Evolutionary conservation across 768 basidiomycete species (phyloP).

Genomic region (Lentinula aciculospora): DNA sequence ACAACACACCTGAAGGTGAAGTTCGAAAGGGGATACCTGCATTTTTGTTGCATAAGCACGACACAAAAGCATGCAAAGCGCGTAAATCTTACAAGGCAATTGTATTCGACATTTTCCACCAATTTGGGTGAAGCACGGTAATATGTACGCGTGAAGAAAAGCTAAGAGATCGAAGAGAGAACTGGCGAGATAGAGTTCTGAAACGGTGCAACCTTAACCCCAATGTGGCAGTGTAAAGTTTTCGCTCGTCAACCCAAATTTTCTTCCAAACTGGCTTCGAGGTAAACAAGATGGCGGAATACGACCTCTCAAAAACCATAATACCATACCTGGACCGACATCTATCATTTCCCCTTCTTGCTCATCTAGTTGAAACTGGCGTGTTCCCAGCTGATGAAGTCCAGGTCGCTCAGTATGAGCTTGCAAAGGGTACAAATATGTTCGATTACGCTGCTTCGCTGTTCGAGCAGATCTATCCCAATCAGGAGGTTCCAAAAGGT

Average conservation of each 20-base stretch:
- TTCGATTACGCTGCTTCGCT: slow-evolving; percentile 86
- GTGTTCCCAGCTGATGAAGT: slow-evolving; percentile 79
- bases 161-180: too few species aligned
- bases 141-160: neutral
- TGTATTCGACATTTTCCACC: slow-evolving; percentile 42
- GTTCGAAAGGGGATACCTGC: slow-evolving; percentile 80
- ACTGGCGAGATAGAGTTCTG: neutral
- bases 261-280: too few species aligned
- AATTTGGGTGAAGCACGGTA: neutral
- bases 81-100: slow-evolving; percentile 35
- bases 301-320: slow-evolving; percentile 87
- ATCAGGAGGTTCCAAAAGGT: slow-evolving; percentile 67
- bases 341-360: slow-evolving; percentile 87
- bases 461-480: slow-evolving; percentile 74
- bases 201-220: neutral
- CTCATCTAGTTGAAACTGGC: slow-evolving; percentile 73
- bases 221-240: neutral
- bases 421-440: slow-evolving; percentile 98
- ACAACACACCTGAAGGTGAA: slow-evolving; percentile 77
- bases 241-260: neutral
- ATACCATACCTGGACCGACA: slow-evolving; percentile 94
- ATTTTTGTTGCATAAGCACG: neutral
- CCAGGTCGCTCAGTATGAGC: slow-evolving; percentile 90
- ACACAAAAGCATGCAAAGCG: neutral
- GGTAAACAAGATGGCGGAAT: slow-evolving; percentile 42